phyloP scores from a whole-genome alignment of 164 flowering plant species.

The Protea cynaroides region DNA sequence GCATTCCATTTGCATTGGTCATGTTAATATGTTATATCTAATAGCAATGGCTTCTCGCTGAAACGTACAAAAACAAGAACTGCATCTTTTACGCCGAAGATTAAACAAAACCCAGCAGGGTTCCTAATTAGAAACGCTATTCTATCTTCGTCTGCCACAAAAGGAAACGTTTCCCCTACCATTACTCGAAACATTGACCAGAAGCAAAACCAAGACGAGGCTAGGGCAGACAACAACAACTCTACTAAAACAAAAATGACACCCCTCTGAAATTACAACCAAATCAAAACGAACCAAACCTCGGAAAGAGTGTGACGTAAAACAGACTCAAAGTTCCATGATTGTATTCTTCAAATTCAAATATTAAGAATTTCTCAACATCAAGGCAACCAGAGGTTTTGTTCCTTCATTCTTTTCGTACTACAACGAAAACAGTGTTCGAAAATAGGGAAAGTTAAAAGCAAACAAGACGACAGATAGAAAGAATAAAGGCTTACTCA shows the following conservation, averaged over 20 bases:
- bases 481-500: slow-evolving; percentile 46
- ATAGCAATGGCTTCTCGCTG: no score
- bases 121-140: not conserved
- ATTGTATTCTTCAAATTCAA: not conserved
- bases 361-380: not conserved
- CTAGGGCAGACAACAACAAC: not conserved
- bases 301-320: not conserved
- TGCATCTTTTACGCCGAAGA: not conserved
- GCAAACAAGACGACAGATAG: not conserved
- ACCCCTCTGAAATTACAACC: not conserved
- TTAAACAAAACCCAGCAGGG: not conserved
- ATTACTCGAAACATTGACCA: not conserved
- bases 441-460: not conserved
- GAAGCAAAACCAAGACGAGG: not conserved
- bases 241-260: not conserved
- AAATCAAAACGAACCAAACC: not conserved
- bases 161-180: not conserved
- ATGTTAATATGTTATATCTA: no score
- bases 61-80: not conserved
- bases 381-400: no score
- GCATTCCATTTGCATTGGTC: no score
- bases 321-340: not conserved
- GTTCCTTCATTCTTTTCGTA: no score
- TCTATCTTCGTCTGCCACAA: not conserved
- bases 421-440: no score